Evolutionary conservation across 2,329 filamentous ascomycete species (phyloP), one percentile per base, ranked within the genome.

Genomic region (Grosmannia serpens): DNA sequence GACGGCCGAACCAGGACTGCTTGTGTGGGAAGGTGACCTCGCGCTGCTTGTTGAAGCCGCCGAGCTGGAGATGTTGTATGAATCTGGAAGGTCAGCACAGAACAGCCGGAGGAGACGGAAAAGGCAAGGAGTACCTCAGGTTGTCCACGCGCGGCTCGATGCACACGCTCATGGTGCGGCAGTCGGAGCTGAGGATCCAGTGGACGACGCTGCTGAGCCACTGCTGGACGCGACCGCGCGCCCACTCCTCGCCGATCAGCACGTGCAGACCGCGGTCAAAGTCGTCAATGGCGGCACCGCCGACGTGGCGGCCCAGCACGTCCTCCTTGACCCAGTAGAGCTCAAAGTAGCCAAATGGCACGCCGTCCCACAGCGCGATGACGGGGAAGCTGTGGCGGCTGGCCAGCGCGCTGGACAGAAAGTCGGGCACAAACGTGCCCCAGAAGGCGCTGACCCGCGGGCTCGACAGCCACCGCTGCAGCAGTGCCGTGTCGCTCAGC

Each of bases 311-410:
- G 0, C 89, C 90, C 1, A 99, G 70, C 0, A 77, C 74, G 67
- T 97, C 94, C 69, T 99, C 94, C 67, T 95, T 96, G 4, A 94
- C 90, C 92, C 94, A 99, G 74, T 99, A 99, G 38, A 99, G 81
- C 74, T 99, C 94, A 69, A 99, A 96, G 70, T 95, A 99, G 0
- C 91, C 94, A 73, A 97, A 99, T 0, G 92, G 92, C 61, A 92
- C 87, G 13, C 90, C 91, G 65, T 97, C 90, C 89, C 92, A 99
- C 69, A 91, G 86, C 1, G 89, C 94, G 61, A 97, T 92, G 0
- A 86, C 90, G 0, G 94, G 94, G 70, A 97, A 96, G 10, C 86
- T 90, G 71, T 96, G 87, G 22, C 79, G 77, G 24, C 79, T 84
- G 15, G 77, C 77, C 13, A 97, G 73, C 0, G 80, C 84, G 2